A percentile compares a stretch with the other conserved stretches of the same genome.
These are phyloP conservation scores for Podospora tetraspora DNA, from an alignment of 495 filamentous ascomycete genomes.

Conservation along the genomic window DNA sequence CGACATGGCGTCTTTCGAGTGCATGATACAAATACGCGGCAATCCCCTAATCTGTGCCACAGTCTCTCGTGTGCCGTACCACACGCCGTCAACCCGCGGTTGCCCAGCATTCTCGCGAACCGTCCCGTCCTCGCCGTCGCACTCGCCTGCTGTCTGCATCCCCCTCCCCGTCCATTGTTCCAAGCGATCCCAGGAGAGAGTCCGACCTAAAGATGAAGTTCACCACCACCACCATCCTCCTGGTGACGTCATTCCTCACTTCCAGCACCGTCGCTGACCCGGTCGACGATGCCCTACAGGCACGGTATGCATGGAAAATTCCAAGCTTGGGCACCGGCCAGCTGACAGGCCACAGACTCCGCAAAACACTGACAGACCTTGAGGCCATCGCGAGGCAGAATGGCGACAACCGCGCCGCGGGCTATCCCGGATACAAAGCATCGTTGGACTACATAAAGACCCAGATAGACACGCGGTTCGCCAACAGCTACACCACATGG, in stretches of 20 bases:
- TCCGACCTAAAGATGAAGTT: not conserved
- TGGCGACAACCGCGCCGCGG: conserved; percentile 52
- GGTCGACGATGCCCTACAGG: not conserved
- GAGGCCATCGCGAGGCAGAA: conserved; percentile 37
- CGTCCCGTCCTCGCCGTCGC: not conserved
- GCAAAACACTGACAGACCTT: conserved; percentile 35
- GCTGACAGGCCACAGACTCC: conserved; percentile 18
- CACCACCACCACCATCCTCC: not conserved
- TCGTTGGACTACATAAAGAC: conserved; percentile 58
- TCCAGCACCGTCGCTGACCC: not conserved
- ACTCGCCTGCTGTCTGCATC: not conserved
- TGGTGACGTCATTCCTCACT: not conserved
- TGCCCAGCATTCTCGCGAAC: not conserved
- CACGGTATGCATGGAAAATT: not conserved
- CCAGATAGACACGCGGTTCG: conserved; percentile 32
- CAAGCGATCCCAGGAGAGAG: not conserved
- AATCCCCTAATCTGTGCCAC: not conserved
- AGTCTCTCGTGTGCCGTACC: not conserved
- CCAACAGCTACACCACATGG: conserved; percentile 36
- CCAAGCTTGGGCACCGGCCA: not conserved
- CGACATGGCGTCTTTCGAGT: not conserved
- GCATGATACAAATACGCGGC: not conserved
- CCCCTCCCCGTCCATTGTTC: not conserved
- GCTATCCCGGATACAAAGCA: conserved; percentile 54
- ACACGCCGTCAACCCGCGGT: not conserved